Base-by-base conservation (phyloP, 805 yeast species). In the Yamadazyma tumulicola region DNA sequence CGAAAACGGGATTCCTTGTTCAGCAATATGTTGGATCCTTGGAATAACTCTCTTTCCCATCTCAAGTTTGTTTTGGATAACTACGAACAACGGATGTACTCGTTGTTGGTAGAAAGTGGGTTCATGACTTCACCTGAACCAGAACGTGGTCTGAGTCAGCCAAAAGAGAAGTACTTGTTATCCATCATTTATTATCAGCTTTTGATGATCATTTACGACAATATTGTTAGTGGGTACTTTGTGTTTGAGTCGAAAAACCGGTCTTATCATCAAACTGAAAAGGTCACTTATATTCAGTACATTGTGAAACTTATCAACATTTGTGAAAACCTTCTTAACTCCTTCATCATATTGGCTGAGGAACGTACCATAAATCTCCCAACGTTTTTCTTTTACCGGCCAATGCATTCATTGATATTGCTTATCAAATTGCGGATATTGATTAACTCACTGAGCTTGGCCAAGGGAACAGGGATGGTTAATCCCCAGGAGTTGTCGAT, bases 381-480 rank as follows among this genome's bases (percentile, higher is more conserved):
- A 2, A 73, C 79, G 0, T 70, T 72, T 42, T 67, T 74, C 43
- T 69, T 70, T 47, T 75, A 74, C 43, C 52, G 79, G 29, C 77
- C 79, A 3, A 59, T 74, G 67, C 72, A 73, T 47, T 72, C 78
- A 0, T 49, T 75, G 15, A 71, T 73, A 17, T 62, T 74, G 3
- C 48, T 75, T 39, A 63, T 74, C 13, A 56, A 77, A 34, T 63
- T 74, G 1, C 55, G 73, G 40, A 46, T 75, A 14, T 54, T 73
- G 30, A 67, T 72, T 14, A 64, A 66, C 35, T 61, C 75, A 0
- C 65, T 59, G 41, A 48, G 54, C n/a, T 49, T 68, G 15, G 29
- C 43, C 4, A 29, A 43, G 19, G 21, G 18, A 17, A 23, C 45
- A 5, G 22, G 27, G 5, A 23, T 34, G 11, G 30, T 43, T 5